Base-by-base conservation (phyloP, 441 rosid species). In the Eutrema salsugineum region DNA sequence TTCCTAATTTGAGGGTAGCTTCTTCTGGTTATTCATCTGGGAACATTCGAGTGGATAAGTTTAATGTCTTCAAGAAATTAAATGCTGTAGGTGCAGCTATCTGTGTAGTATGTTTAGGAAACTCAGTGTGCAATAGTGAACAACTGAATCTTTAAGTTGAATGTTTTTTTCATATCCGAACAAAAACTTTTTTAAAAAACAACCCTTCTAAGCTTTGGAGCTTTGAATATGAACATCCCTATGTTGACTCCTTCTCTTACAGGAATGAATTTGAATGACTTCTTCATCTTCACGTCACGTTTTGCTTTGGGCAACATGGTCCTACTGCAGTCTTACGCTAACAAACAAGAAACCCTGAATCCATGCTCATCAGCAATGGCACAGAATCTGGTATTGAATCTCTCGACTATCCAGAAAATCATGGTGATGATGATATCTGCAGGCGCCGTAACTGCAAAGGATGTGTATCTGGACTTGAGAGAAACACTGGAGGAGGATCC, bases 201-300 rank as follows among this genome's bases (percentile, higher is more conserved):
- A 33, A 2, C 2, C 56, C 17, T 51, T 39, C 39, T n/a, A 48
- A 38, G 63, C 19, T 53, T 40, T 16, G 40, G 64, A 61, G 38
- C 30, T 38, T 12, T 27, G 43, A 38, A 24, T 42, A 38, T 20
- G 36, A 16, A 8, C 19, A 49, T 58, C 8, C n/a, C 14, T 30
- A 10, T 53, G 33, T 53, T 43, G 46, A 51, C 11, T 22, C 39
- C 17, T 50, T 62, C 46, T 40, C 62, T 64, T 60, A 22, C 89
- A 95, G 96, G 98, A 79, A 91, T 95, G 95, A 93, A 95, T 83
- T 86, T 91, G 72, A 47, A 69, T 27, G 97, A 93, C 78, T 93
- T 91, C 68, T 85, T 86, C 39, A 70, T 76, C 70, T 88, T 89
- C 82, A 78, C 93, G 70, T 79, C 86, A 5, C 84, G 78, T 55